Conservation (phyloP, 352 stramenopile genomes). For the Phytophthora pini region DNA sequence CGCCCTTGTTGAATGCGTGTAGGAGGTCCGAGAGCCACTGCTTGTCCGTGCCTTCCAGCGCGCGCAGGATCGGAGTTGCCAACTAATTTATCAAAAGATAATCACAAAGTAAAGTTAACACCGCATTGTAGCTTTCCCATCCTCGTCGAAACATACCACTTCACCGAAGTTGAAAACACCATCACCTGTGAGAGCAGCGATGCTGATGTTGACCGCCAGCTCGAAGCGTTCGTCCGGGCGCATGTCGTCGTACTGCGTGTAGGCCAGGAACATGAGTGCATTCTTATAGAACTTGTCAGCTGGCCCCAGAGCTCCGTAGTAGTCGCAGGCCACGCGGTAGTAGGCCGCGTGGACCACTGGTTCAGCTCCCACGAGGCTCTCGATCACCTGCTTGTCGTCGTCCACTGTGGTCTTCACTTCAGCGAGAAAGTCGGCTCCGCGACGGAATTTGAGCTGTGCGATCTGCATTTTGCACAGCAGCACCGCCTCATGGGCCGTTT, state of each 20-base stretch:
- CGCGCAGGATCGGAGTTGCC: slow-evolving; percentile 93
- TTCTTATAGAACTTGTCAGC: slow-evolving; percentile 97
- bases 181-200: slow-evolving; percentile 96
- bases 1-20: slow-evolving; percentile 93
- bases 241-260: slow-evolving; percentile 94
- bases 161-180: slow-evolving; percentile 99
- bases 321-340: slow-evolving; percentile 92
- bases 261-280: slow-evolving; percentile 96
- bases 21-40: slow-evolving; percentile 96
- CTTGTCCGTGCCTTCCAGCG: slow-evolving; percentile 91
- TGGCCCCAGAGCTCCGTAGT: slow-evolving; percentile 91
- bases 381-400: slow-evolving; percentile 77
- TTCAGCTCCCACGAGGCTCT: slow-evolving; percentile 86
- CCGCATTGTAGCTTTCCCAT: slow-evolving; percentile 1
- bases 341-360: slow-evolving; percentile 94
- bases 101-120: slow-evolving; percentile 14
- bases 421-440: slow-evolving; percentile 56
- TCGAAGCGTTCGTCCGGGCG: slow-evolving; percentile 78
- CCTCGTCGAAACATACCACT: slow-evolving; percentile 73
- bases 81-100: slow-evolving; percentile 44
- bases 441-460: slow-evolving; percentile 73
- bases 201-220: slow-evolving; percentile 94
- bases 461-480: slow-evolving; percentile 86
- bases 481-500: slow-evolving; percentile 69
- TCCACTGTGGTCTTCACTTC: slow-evolving; percentile 76